These are phyloP conservation scores for Arthroderma sp. DNA, from an alignment of 2,329 filamentous ascomycete genomes.

Conservation along the genomic window DNA sequence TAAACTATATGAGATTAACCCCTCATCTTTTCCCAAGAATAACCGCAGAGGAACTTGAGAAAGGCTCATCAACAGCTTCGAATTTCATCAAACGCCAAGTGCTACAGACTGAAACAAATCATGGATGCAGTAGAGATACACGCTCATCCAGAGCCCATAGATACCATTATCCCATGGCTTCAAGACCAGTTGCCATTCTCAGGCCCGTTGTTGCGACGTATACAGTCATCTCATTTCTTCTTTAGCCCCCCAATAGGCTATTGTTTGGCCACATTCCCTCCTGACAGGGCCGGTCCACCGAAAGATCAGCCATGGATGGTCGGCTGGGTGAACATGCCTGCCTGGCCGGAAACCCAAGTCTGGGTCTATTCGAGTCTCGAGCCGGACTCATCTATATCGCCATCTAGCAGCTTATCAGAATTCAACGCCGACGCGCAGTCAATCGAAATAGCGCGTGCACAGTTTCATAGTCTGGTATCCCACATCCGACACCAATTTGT, in stretches of 20 bases:
- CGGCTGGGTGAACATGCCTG: conserved; percentile 27
- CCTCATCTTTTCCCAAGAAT: too few relatives aligned
- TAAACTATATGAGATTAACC: too few relatives aligned
- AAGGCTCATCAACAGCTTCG: background rate
- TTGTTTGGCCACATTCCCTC: conserved; percentile 22
- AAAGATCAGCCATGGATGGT: conserved; percentile 22
- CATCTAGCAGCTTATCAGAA: conserved; percentile 3
- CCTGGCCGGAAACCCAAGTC: conserved; percentile 29
- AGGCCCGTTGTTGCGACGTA: conserved; percentile 23
- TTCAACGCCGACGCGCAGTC: conserved; percentile 4
- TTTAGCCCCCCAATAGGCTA: conserved; percentile 21
- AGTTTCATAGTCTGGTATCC: conserved; percentile 18
- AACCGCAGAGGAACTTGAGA: too few relatives aligned
- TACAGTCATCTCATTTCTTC: conserved; percentile 21
- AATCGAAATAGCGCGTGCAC: conserved; percentile 12
- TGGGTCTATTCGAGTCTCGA: conserved; percentile 31
- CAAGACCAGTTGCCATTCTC: conserved; percentile 25
- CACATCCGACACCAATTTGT: conserved; percentile 17
- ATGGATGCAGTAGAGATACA: conserved; percentile 6
- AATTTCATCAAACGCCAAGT: background rate
- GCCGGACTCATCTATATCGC: conserved; percentile 6
- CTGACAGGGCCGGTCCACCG: conserved; percentile 7
- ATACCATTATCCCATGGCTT: conserved; percentile 17
- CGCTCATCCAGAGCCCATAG: conserved; percentile 4
- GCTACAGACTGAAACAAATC: background rate